Evolutionary conservation across 2,329 filamentous ascomycete species (phyloP).

Genomic region (Fusarium papillatum): DNA sequence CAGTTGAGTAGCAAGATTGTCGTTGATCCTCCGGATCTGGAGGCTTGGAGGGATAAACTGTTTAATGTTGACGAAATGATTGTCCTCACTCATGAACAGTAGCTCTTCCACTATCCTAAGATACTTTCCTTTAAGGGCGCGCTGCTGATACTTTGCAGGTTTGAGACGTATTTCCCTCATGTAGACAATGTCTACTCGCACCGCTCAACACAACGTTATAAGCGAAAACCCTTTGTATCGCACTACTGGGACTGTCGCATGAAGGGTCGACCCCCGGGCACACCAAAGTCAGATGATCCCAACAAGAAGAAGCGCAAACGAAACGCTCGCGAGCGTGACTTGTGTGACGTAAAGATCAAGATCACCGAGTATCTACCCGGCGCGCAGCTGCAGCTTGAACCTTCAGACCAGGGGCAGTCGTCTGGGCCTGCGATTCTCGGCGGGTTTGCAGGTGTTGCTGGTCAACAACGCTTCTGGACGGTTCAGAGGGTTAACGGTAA

Average conservation of each 20-base stretch:
- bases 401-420: constrained; percentile 1
- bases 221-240: constrained; percentile 85
- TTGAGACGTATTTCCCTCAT: constrained; percentile 86
- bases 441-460: constrained; percentile 47
- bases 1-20: constrained; percentile 70
- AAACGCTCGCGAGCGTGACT: constrained; percentile 78
- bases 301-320: constrained; percentile 88
- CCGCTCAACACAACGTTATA: constrained; percentile 84
- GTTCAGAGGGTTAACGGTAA: constrained; percentile 85
- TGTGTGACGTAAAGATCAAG: constrained; percentile 92
- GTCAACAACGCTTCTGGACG: constrained; percentile 74
- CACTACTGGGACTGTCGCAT: constrained; percentile 90
- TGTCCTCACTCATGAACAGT: constrained; percentile 81
- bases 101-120: constrained; percentile 30
- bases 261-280: constrained; percentile 84
- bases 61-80: constrained; percentile 84
- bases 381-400: constrained; percentile 50
- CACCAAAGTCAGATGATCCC: constrained; percentile 83
- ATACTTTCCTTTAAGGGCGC: not conserved
- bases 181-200: constrained; percentile 90
- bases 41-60: constrained; percentile 77
- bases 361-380: constrained; percentile 84
- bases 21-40: constrained; percentile 75
- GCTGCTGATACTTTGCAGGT: constrained; percentile 59
- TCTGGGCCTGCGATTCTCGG: constrained; percentile 19